phyloP scores from a whole-genome alignment of 2,329 filamentous ascomycete genomes.

The Dothideomycetes sp. region DNA sequence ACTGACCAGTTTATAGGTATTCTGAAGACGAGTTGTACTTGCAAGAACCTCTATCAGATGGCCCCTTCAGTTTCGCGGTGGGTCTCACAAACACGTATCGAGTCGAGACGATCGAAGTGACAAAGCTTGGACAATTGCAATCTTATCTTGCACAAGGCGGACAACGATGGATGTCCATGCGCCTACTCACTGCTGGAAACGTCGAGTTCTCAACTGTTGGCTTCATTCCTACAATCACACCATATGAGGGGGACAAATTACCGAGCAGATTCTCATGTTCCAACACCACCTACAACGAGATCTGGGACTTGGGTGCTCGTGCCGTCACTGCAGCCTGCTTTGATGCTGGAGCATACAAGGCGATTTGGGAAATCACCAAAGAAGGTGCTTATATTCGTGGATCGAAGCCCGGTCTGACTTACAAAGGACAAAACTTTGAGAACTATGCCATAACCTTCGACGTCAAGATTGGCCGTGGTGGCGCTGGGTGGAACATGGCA shows the following conservation, averaged over 20 bases:
- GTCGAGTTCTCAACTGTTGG: slow-evolving; percentile 26
- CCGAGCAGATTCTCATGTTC: slow-evolving; percentile 25
- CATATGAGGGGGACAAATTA: slow-evolving; percentile 18
- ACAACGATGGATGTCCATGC: slow-evolving; percentile 33
- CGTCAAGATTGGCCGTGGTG: slow-evolving; percentile 31
- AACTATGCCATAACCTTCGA: slow-evolving; percentile 33
- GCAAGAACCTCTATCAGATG: slow-evolving; percentile 24
- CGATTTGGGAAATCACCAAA: slow-evolving; percentile 28
- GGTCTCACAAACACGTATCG: slow-evolving; percentile 30
- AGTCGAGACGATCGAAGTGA: slow-evolving; percentile 33
- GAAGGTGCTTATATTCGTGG: slow-evolving; percentile 30
- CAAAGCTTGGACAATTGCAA: slow-evolving; percentile 20
- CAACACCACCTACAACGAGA: slow-evolving; percentile 26
- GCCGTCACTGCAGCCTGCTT: slow-evolving; percentile 30
- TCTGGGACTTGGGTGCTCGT: slow-evolving; percentile 32
- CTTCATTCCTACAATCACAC: slow-evolving; percentile 24
- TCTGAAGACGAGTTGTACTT: slow-evolving; percentile 27
- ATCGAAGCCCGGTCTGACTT: slow-evolving; percentile 24
- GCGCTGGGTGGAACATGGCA: slow-evolving; percentile 32
- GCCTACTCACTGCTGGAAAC: slow-evolving; percentile 27
- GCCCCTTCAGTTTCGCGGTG: slow-evolving; percentile 25
- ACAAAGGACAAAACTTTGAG: slow-evolving; percentile 18
- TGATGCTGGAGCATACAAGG: slow-evolving; percentile 28
- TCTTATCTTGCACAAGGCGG: slow-evolving; percentile 34
- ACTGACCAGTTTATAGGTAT: no score